phyloP scores from a whole-genome alignment of 2,329 filamentous ascomycete species.

The Aspergillus pseudoterreus region DNA sequence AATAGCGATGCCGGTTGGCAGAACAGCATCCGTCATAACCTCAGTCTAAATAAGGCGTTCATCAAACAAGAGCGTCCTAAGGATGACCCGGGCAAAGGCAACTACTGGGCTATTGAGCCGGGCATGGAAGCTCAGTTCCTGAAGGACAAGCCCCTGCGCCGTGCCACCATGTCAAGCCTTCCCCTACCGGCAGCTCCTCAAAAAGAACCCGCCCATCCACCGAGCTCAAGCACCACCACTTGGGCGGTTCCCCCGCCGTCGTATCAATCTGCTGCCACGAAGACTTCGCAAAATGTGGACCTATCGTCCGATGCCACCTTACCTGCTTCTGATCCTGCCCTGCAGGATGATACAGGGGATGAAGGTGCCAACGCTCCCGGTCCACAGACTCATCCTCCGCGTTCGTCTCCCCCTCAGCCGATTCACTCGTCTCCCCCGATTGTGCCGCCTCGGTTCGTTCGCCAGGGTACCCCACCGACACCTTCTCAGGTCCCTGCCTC shows the following conservation, averaged over 20 bases:
- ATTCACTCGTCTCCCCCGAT: slow-evolving; percentile 92
- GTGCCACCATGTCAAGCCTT: slow-evolving; percentile 44
- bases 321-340: slow-evolving; percentile 63
- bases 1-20: slow-evolving; percentile 88
- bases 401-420: slow-evolving; percentile 47
- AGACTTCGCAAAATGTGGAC: slow-evolving; percentile 43
- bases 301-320: slow-evolving; percentile 76
- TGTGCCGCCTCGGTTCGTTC: slow-evolving; percentile 52
- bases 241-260: slow-evolving; percentile 32
- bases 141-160: slow-evolving; percentile 69
- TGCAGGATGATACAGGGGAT: slow-evolving; percentile 52
- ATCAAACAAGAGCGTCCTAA: slow-evolving; percentile 94
- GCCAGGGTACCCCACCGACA: slow-evolving; percentile 70
- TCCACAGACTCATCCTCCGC: slow-evolving; percentile 28
- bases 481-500: slow-evolving; percentile 59
- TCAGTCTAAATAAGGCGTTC: slow-evolving; percentile 95
- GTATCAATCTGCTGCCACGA: slow-evolving; percentile 14
- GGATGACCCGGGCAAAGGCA: slow-evolving; percentile 94
- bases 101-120: slow-evolving; percentile 93
- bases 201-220: slow-evolving; percentile 27
- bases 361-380: slow-evolving; percentile 30
- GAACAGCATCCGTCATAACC: slow-evolving; percentile 97
- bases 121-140: slow-evolving; percentile 86
- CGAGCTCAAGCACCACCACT: slow-evolving; percentile 28
- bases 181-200: slow-evolving; percentile 34